A percentile compares a stretch with the other conserved stretches of the same genome.
Conservation (phyloP, 768 basidiomycete species). For the Trametopsis cervina region DNA sequence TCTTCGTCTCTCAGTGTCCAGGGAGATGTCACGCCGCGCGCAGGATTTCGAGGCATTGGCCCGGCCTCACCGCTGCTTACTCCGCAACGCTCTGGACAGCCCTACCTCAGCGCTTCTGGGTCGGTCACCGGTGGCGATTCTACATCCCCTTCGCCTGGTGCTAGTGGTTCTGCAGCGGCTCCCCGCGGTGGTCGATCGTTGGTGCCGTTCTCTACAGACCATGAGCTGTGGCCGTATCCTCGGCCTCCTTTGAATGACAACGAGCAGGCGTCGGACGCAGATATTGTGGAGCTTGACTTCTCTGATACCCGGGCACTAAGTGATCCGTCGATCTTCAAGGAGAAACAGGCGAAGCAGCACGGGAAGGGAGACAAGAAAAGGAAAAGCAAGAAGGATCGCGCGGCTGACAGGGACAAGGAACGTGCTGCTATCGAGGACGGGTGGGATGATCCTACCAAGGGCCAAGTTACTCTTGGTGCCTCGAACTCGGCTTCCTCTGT, state of each 20-base stretch:
- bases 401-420: slow-evolving; percentile 29
- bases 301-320: slow-evolving; percentile 67
- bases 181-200: slow-evolving; percentile 24
- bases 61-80: slow-evolving; percentile 9
- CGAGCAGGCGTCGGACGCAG: slow-evolving; percentile 30
- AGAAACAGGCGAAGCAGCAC: slow-evolving; percentile 20
- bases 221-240: slow-evolving; percentile 68
- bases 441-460: slow-evolving; percentile 47
- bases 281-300: slow-evolving; percentile 73
- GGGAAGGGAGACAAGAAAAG: slow-evolving; percentile 25
- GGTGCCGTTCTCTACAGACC: slow-evolving; percentile 57
- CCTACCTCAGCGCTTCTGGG: slow-evolving; percentile 2
- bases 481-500: neutral
- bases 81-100: slow-evolving; percentile 1
- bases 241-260: slow-evolving; percentile 37
- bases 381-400: slow-evolving; percentile 25
- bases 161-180: neutral
- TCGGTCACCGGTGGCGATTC: neutral
- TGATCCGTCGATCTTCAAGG: slow-evolving; percentile 50
- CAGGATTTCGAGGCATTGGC: slow-evolving; percentile 31
- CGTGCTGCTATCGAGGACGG: slow-evolving; percentile 47
- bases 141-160: neutral
- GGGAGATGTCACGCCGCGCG: slow-evolving; percentile 58
- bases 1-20: slow-evolving; percentile 14
- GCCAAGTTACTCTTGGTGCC: slow-evolving; percentile 4